Evolutionary conservation across 2,329 filamentous ascomycete genomes (phyloP).

Genomic region (Hypomyces rosellus): DNA sequence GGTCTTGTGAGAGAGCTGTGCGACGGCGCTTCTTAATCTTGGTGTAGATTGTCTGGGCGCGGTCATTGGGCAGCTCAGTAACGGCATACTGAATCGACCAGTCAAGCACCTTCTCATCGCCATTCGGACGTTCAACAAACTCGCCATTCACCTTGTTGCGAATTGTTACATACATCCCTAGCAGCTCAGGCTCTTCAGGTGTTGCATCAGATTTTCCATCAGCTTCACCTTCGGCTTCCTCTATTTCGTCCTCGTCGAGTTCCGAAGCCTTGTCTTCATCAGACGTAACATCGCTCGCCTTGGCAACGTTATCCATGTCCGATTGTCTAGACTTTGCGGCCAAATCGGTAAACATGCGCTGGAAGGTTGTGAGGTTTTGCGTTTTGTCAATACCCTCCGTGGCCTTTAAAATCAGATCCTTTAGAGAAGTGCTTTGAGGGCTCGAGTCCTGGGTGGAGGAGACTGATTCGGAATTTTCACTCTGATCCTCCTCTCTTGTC

Average conservation of each 20-base stretch:
- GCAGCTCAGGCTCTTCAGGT: slow-evolving; percentile 32
- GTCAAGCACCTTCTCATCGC: slow-evolving; percentile 31
- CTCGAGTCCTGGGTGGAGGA: slow-evolving; percentile 2
- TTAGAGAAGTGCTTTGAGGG: slow-evolving; percentile 25
- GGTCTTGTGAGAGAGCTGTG: slow-evolving; percentile 36
- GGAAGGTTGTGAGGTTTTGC: slow-evolving; percentile 41
- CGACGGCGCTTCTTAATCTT: slow-evolving; percentile 51
- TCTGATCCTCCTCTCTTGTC: neutral
- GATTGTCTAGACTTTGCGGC: slow-evolving; percentile 30
- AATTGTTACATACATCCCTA: slow-evolving; percentile 66
- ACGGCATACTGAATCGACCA: slow-evolving; percentile 81
- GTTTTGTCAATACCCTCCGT: slow-evolving; percentile 40
- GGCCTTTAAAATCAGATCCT: slow-evolving; percentile 47
- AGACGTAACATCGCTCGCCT: neutral
- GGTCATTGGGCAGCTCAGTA: slow-evolving; percentile 47
- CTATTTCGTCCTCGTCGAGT: neutral
- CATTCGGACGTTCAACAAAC: slow-evolving; percentile 54
- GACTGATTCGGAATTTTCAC: neutral
- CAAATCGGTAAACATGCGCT: slow-evolving; percentile 44
- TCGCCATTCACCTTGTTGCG: slow-evolving; percentile 65
- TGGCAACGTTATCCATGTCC: neutral
- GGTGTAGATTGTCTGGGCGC: slow-evolving; percentile 48
- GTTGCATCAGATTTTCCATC: slow-evolving; percentile 6
- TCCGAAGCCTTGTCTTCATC: neutral
- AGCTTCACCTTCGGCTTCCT: slow-evolving; percentile 1